Percentiles rank a stretch among this genome's conserved stretches.
These are phyloP conservation scores for Phytophthora chlamydospora DNA, from an alignment of 352 stramenopile genomes.

Conservation along the genomic window DNA sequence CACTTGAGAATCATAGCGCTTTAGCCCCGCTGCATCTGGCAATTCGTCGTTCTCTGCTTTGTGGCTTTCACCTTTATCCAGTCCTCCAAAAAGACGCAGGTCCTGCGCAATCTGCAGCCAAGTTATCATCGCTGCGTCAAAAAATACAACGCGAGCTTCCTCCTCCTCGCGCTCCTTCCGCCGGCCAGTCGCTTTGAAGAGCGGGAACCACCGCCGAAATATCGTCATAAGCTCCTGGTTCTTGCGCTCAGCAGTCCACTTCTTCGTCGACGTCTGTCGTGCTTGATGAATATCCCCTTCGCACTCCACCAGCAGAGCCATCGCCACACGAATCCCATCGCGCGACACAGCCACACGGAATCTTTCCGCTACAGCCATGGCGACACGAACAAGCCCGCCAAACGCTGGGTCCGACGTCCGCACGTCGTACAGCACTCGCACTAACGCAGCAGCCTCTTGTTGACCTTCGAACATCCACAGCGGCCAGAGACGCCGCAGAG, in stretches of 20 bases:
- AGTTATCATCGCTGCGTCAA: constrained; percentile 61
- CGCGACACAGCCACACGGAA: constrained; percentile 53
- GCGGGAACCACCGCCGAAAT: constrained; percentile 53
- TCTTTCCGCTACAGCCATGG: constrained; percentile 43
- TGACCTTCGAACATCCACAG: constrained; percentile 79
- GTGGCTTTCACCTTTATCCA: not conserved
- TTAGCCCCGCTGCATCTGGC: constrained; percentile 35
- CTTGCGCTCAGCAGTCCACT: constrained; percentile 59
- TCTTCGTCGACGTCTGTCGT: constrained; percentile 29
- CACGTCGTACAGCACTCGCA: constrained; percentile 69
- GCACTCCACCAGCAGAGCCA: constrained; percentile 43
- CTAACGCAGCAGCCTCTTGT: constrained; percentile 59
- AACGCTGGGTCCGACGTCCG: constrained; percentile 72
- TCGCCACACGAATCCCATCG: constrained; percentile 50
- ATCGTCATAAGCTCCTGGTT: constrained; percentile 48
- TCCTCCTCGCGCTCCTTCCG: constrained; percentile 18
- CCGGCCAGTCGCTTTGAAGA: constrained; percentile 23
- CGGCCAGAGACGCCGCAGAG: constrained; percentile 66
- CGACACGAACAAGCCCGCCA: constrained; percentile 66
- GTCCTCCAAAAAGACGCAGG: constrained; percentile 40
- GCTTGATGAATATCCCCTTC: constrained; percentile 38
- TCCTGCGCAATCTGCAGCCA: constrained; percentile 70
- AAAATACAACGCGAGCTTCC: constrained; percentile 54
- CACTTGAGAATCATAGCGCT: constrained; percentile 68
- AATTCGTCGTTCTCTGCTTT: constrained; percentile 5